Conservation (phyloP, 2,329 filamentous ascomycete species). For the Diaporthe amygdali region DNA sequence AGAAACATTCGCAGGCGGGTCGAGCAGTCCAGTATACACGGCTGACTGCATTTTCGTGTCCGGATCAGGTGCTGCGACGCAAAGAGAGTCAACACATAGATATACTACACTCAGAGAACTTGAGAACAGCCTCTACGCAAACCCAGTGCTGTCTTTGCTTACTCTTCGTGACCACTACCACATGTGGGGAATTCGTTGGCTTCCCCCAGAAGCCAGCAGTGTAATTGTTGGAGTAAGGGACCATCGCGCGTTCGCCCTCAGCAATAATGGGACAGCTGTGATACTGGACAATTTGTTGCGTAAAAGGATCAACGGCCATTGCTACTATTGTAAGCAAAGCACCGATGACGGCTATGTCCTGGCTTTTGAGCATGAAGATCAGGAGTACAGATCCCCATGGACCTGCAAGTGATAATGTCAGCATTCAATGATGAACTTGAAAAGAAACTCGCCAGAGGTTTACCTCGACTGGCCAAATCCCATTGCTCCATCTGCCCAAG, state of each 20-base stretch:
- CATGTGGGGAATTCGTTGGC: too few relatives aligned
- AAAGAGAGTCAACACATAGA: too few relatives aligned
- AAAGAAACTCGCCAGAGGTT: too few relatives aligned
- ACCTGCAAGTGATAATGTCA: background rate
- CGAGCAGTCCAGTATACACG: background rate
- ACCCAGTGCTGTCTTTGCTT: too few relatives aligned
- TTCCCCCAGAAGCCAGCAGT: background rate
- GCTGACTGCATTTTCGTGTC: background rate
- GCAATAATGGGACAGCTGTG: background rate
- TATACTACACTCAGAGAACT: too few relatives aligned
- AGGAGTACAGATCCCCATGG: conserved; percentile 3
- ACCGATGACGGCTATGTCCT: background rate
- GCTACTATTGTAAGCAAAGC: background rate
- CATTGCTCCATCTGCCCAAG: background rate
- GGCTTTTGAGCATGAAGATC: background rate
- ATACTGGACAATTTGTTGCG: background rate
- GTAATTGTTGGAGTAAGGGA: background rate
- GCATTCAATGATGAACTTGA: too few relatives aligned
- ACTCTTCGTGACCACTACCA: too few relatives aligned
- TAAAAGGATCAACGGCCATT: background rate
- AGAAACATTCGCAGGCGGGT: background rate
- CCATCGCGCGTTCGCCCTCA: background rate
- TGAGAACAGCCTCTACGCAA: too few relatives aligned
- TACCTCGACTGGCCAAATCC: background rate
- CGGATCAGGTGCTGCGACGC: background rate